Percentiles rank a stretch among this genome's conserved stretches.
These are phyloP conservation scores for Daldinia childiae DNA, from an alignment of 495 filamentous ascomycete genomes.

Conservation along the genomic window DNA sequence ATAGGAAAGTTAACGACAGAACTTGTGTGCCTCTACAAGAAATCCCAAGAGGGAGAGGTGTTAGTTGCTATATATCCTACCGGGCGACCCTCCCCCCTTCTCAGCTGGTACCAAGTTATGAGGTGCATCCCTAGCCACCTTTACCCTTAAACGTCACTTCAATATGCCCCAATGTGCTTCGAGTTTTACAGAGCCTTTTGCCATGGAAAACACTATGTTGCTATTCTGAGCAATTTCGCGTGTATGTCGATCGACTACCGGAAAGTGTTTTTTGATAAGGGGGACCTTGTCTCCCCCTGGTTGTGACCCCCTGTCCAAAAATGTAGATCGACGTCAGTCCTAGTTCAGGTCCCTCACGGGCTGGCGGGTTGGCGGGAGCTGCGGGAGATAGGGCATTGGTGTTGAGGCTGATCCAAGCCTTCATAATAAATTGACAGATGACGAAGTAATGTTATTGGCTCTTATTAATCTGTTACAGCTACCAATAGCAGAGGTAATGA, in stretches of 20 bases:
- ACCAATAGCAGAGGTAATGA: not conserved
- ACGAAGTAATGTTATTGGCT: conserved; percentile 8
- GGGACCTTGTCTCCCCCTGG: conserved; percentile 20
- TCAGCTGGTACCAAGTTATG: conserved; percentile 12
- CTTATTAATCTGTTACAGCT: conserved; percentile 10
- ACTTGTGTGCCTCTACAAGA: conserved; percentile 15
- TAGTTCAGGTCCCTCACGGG: not conserved
- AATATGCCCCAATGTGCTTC: not conserved
- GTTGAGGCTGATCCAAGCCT: conserved; percentile 24
- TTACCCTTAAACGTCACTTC: conserved; percentile 11
- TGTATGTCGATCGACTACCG: conserved; percentile 32
- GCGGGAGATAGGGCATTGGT: conserved; percentile 1
- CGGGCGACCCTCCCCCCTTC: conserved; percentile 10
- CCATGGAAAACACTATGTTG: conserved; percentile 22
- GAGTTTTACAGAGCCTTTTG: conserved; percentile 11
- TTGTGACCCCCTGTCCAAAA: conserved; percentile 22
- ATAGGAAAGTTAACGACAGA: conserved; percentile 25
- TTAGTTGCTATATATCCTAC: conserved; percentile 16
- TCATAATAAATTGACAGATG: conserved; percentile 11
- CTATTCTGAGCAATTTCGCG: conserved; percentile 41
- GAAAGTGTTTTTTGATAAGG: conserved; percentile 17
- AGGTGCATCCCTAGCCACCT: conserved; percentile 5
- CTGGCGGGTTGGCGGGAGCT: not conserved
- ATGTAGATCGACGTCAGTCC: conserved; percentile 37
- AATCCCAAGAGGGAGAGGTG: not conserved